These are phyloP conservation scores for Ophiostoma populinum DNA, from an alignment of 2,329 filamentous ascomycete species.

Conservation along the genomic window DNA sequence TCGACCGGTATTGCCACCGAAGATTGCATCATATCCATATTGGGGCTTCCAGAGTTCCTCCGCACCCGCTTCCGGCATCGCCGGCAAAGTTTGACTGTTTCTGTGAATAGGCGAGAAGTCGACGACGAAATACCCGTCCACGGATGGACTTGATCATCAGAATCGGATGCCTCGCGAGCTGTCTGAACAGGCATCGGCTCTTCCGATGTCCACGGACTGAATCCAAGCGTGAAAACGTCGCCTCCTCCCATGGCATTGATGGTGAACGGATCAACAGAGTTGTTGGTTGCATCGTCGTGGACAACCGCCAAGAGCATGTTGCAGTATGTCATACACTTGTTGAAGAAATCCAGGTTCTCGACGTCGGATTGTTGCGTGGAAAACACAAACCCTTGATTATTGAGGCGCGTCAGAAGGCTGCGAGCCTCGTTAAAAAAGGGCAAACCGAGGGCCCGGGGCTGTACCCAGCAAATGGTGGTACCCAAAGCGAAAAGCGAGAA, in stretches of 20 bases:
- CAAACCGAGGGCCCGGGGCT: neutral
- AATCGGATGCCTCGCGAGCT: neutral
- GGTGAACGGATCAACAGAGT: no score
- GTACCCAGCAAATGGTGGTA: slow-evolving; percentile 1
- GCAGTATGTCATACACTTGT: slow-evolving; percentile 2
- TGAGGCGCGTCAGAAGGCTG: neutral
- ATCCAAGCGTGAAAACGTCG: neutral
- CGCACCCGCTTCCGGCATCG: neutral
- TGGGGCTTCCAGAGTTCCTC: neutral
- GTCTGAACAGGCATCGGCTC: neutral
- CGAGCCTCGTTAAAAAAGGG: slow-evolving; percentile 1
- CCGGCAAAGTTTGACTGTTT: neutral
- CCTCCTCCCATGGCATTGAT: neutral
- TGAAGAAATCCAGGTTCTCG: neutral
- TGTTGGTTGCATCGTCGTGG: neutral
- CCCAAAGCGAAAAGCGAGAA: neutral
- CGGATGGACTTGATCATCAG: neutral
- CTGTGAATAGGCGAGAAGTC: neutral
- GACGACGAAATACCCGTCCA: neutral
- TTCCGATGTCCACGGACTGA: neutral
- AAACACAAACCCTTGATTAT: neutral
- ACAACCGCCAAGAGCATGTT: slow-evolving; percentile 1
- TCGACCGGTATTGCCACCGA: neutral
- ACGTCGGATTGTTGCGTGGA: neutral
- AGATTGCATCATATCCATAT: neutral